Conservation (phyloP, 441 rosid species). For the Pelargonium australe region DNA sequence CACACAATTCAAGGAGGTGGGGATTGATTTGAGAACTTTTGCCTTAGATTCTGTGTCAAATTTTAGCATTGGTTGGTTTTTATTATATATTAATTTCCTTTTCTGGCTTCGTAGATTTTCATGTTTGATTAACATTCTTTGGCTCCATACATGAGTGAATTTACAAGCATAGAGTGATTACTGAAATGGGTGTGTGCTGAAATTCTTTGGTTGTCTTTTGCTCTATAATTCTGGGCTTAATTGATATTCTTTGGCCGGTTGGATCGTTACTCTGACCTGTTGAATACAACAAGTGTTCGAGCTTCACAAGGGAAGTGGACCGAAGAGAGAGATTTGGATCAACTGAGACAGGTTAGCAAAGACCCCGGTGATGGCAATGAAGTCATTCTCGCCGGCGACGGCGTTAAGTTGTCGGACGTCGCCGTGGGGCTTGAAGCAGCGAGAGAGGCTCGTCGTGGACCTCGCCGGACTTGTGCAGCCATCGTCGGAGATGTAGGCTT, state of each 20-base stretch:
- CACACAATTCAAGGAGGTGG: too few species aligned
- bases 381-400: too few species aligned
- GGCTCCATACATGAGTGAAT: neutral
- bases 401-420: too few species aligned
- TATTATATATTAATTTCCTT: conserved; percentile 5
- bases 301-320: conserved; percentile 95
- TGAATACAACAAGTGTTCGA: conserved; percentile 39
- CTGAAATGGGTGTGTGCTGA: conserved; percentile 11
- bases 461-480: too few species aligned
- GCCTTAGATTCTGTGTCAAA: neutral
- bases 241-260: conserved; percentile 66
- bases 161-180: neutral
- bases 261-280: conserved; percentile 49
- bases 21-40: too few species aligned
- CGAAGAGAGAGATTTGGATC: conserved; percentile 63
- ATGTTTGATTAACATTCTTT: neutral
- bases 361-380: conserved; percentile 48
- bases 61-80: conserved; percentile 1
- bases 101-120: conserved; percentile 22
- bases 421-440: too few species aligned
- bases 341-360: conserved; percentile 36
- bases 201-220: conserved; percentile 5
- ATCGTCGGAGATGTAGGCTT: too few species aligned
- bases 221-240: conserved; percentile 14
- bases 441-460: too few species aligned